These are phyloP conservation scores for Umbelopsis sp. DNA, from an alignment of 371 early-diverging fungal species.

Conservation along the genomic window DNA sequence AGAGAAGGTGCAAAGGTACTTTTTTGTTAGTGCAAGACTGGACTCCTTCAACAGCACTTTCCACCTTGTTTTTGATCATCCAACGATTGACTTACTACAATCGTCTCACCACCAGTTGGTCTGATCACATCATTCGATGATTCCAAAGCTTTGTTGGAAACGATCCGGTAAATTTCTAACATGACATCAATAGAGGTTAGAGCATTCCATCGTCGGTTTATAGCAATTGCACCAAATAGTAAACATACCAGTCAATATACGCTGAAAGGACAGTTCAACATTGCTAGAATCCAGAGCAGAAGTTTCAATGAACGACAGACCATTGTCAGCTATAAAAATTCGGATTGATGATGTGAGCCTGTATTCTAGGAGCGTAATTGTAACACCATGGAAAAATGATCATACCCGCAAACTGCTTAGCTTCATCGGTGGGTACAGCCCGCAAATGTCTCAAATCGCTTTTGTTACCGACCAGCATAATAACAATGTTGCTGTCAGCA, in stretches of 20 bases:
- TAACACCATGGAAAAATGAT: slow-evolving; percentile 8
- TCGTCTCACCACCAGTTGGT: slow-evolving; percentile 79
- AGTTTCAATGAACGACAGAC: slow-evolving; percentile 93
- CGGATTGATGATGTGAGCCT: background rate
- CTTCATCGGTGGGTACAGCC: slow-evolving; percentile 97
- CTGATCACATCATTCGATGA: slow-evolving; percentile 69
- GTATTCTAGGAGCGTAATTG: background rate
- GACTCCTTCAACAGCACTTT: slow-evolving; percentile 70
- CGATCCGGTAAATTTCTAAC: slow-evolving; percentile 92
- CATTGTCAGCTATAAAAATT: slow-evolving; percentile 74
- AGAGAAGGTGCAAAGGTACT: background rate
- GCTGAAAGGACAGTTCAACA: slow-evolving; percentile 93
- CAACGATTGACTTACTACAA: slow-evolving; percentile 70
- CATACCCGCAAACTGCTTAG: slow-evolving; percentile 93
- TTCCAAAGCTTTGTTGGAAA: slow-evolving; percentile 92
- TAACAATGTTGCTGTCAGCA: slow-evolving; percentile 97
- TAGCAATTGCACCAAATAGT: slow-evolving; percentile 1
- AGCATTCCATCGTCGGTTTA: slow-evolving; percentile 5
- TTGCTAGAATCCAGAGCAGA: slow-evolving; percentile 95
- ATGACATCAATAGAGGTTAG: background rate
- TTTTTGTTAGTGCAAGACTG: background rate
- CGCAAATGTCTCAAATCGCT: slow-evolving; percentile 96
- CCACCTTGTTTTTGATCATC: slow-evolving; percentile 72
- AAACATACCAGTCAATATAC: slow-evolving; percentile 84
- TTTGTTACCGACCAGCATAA: slow-evolving; percentile 99